These are phyloP conservation scores for Candida boleticola DNA, from an alignment of 805 yeast species.

Conservation along the genomic window DNA sequence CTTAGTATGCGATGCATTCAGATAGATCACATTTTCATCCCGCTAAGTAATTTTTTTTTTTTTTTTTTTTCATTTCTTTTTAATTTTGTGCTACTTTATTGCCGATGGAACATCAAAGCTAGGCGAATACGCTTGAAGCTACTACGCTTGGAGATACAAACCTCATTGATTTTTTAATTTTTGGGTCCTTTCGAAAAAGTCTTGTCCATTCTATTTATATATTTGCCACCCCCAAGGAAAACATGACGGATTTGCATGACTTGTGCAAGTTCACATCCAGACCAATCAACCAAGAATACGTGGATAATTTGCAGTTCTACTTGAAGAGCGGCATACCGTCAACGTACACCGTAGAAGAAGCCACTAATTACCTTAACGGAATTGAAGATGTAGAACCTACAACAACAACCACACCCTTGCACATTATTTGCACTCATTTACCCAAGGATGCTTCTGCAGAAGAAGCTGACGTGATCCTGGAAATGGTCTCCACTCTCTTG, in stretches of 20 bases:
- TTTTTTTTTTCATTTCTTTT: too few relatives aligned
- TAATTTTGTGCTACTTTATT: too few relatives aligned
- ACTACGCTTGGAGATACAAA: too few relatives aligned
- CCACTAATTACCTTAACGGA: constrained; percentile 51
- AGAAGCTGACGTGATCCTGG: constrained; percentile 37
- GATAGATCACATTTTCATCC: too few relatives aligned
- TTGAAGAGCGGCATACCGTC: constrained; percentile 72
- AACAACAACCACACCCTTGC: constrained; percentile 75
- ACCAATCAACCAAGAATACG: constrained; percentile 50
- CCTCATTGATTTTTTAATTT: too few relatives aligned
- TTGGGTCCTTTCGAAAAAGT: too few relatives aligned
- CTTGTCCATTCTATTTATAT: too few relatives aligned
- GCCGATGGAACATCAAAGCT: too few relatives aligned
- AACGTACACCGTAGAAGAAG: constrained; percentile 80
- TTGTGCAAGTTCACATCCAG: constrained; percentile 48
- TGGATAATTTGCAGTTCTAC: constrained; percentile 44
- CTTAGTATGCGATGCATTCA: too few relatives aligned
- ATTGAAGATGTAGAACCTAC: constrained; percentile 29
- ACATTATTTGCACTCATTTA: constrained; percentile 57
- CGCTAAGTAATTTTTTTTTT: too few relatives aligned
- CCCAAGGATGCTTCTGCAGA: constrained; percentile 47
- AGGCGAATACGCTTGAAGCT: too few relatives aligned
- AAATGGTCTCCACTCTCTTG: constrained; percentile 64
- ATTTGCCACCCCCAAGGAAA: too few relatives aligned
- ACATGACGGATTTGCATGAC: constrained; percentile 73